phyloP scores from a whole-genome alignment of 768 basidiomycete species.

The Mycena olivaceomarginata region DNA sequence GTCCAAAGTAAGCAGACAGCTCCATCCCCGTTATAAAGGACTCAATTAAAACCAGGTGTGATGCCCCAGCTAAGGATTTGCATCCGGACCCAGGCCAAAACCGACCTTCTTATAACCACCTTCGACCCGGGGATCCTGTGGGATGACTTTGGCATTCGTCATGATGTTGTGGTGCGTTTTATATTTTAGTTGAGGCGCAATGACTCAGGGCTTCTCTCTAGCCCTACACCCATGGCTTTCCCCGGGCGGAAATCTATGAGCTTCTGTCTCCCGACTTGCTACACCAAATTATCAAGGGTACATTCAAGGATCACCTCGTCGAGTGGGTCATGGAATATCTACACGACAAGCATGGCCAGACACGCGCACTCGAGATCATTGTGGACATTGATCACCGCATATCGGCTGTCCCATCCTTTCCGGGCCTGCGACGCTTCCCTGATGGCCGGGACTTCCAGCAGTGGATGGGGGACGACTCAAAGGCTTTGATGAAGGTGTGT shows the following conservation, averaged over 20 bases:
- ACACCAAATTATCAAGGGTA: neutral
- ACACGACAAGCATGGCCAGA: neutral
- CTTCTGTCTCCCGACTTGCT: no score
- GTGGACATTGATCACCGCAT: conserved; percentile 12
- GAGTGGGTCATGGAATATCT: conserved; percentile 38
- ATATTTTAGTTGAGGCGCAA: no score
- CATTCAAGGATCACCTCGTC: conserved; percentile 54
- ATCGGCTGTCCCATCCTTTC: no score
- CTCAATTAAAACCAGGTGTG: neutral
- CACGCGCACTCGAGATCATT: neutral
- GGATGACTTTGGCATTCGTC: conserved; percentile 57
- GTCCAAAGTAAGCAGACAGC: conserved; percentile 35
- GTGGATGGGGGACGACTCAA: conserved; percentile 56
- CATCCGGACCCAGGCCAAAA: no score
- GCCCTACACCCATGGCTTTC: conserved; percentile 13
- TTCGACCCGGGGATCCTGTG: conserved; percentile 50
- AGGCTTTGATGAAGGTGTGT: conserved; percentile 54
- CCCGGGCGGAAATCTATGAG: conserved; percentile 31
- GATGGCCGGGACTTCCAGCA: conserved; percentile 14
- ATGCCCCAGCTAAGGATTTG: neutral
- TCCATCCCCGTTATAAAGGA: no score
- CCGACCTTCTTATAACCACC: neutral
- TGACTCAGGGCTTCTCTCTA: neutral
- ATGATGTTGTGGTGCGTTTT: conserved; percentile 53
- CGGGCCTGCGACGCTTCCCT: neutral